Conservation (phyloP, 768 basidiomycete genomes). For the Amanita polypyramis region DNA sequence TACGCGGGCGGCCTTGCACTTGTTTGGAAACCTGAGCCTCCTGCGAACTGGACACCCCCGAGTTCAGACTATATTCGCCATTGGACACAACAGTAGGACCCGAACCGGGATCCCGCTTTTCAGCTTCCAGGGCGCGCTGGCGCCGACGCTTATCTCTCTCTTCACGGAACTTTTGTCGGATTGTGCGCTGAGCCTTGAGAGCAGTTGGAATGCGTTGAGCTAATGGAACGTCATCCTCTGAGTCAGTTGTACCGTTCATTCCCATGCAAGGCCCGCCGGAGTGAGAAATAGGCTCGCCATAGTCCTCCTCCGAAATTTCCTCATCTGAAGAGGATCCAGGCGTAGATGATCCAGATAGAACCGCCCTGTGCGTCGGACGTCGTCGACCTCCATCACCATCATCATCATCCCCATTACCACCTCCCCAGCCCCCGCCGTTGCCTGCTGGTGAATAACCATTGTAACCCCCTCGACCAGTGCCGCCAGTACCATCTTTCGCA, state of each 20-base stretch:
- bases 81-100: constrained; percentile 15
- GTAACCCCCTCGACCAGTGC: constrained; percentile 9
- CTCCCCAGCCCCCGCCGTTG: constrained; percentile 12
- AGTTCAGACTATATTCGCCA: constrained; percentile 11
- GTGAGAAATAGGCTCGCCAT: constrained; percentile 20
- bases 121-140: constrained; percentile 17
- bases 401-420: constrained; percentile 19
- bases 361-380: constrained; percentile 17
- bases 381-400: constrained; percentile 29
- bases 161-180: constrained; percentile 60
- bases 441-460: constrained; percentile 12
- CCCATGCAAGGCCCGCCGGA: constrained; percentile 5
- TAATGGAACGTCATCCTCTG: constrained; percentile 77
- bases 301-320: constrained; percentile 32
- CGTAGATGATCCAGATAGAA: constrained; percentile 24
- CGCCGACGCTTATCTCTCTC: constrained; percentile 51
- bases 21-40: constrained; percentile 11
- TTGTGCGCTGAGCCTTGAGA: constrained; percentile 70
- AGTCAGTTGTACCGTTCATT: constrained; percentile 15
- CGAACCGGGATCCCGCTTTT: constrained; percentile 20
- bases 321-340: constrained; percentile 30
- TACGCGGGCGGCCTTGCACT: constrained; percentile 26
- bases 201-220: constrained; percentile 79
- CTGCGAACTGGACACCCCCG: constrained; percentile 9
- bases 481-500: constrained; percentile 6